These are phyloP conservation scores for Spathaspora arborariae DNA, from an alignment of 805 yeast species.

Conservation along the genomic window DNA sequence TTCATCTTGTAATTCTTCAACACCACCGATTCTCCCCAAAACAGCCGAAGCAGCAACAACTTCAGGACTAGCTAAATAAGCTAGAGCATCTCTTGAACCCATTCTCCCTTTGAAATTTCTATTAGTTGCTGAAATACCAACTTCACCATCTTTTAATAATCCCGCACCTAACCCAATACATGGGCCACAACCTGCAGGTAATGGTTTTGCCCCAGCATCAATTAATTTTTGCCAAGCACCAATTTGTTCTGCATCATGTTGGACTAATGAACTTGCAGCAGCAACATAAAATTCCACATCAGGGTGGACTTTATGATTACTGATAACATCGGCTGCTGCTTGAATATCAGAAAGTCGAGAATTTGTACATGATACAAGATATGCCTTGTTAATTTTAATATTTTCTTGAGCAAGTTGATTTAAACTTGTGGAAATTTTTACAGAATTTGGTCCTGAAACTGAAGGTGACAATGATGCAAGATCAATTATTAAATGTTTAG, in stretches of 20 bases:
- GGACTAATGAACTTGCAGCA: conserved; percentile 93
- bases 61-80: conserved; percentile 94
- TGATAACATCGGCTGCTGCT: conserved; percentile 89
- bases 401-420: conserved; percentile 68
- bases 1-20: conserved; percentile 73
- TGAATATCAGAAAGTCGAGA: conserved; percentile 88
- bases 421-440: conserved; percentile 80
- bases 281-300: conserved; percentile 96
- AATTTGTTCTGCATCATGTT: conserved; percentile 80
- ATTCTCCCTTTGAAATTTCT: conserved; percentile 98
- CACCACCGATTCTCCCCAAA: conserved; percentile 90
- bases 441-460: conserved; percentile 96
- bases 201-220: conserved; percentile 90
- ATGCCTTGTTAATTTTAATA: conserved; percentile 86
- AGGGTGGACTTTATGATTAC: conserved; percentile 76
- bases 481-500: conserved; percentile 82
- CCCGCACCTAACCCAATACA: conserved; percentile 98
- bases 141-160: conserved; percentile 89
- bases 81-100: conserved; percentile 97
- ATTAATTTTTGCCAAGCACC: conserved; percentile 92
- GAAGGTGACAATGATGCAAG: conserved; percentile 78
- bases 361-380: conserved; percentile 96
- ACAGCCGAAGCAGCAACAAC: conserved; percentile 98
- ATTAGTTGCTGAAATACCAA: conserved; percentile 97
- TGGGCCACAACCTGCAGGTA: conserved; percentile 99